Base-by-base conservation (phyloP, 2,329 filamentous ascomycete genomes). In the Colletotrichum lindemuthianum region DNA sequence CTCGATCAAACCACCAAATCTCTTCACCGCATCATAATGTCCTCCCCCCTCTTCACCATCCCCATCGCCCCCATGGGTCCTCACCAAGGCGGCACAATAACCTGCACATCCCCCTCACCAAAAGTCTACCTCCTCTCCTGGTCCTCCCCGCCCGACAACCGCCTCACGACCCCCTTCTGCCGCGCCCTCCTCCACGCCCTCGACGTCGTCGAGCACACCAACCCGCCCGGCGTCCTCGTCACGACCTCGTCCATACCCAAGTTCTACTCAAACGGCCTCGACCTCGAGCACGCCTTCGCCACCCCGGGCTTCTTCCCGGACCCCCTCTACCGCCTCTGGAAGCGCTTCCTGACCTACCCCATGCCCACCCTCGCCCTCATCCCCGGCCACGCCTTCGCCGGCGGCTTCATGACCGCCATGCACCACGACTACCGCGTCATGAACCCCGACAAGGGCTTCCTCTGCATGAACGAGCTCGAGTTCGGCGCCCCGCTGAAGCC, bases 211-310 rank as follows among this genome's bases (percentile, higher is more conserved):
- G 90, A 93, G 75, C 85, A 88, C 64, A 83, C 83, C 58, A 71
- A 74, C 51, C 83, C 90, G 71, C 82, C 86, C 0, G 84, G 85
- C n/a, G 92, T 92, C 56, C 91, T 94, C 6, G 82, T 96, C 12
- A 81, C 94, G 63, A 95, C 92, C 6, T 91, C 88, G 45, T 86
- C 84, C 51, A 90, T 94, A 63, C 75, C 81, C 55, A 96, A 96
- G 73, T 95, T 95, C 82, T 96, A 91, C 80, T 90, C 86, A 75
- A 95, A 95, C 77, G 92, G 92, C 0, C 84, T 96, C n/a, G 91
- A 96, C 75, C 84, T 94, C 12, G 82, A 87, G 43, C 86, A 91
- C 73, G 90, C 88, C n/a, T 72, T 82, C 39, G 76, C 78, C 36
- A 86, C 86, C 1, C 82, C 86, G 2, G 82, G 82, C 3, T 95